A percentile compares a stretch with the other conserved stretches of the same genome.
Conservation (phyloP, 345 rosid species). For the Punica granatum region DNA sequence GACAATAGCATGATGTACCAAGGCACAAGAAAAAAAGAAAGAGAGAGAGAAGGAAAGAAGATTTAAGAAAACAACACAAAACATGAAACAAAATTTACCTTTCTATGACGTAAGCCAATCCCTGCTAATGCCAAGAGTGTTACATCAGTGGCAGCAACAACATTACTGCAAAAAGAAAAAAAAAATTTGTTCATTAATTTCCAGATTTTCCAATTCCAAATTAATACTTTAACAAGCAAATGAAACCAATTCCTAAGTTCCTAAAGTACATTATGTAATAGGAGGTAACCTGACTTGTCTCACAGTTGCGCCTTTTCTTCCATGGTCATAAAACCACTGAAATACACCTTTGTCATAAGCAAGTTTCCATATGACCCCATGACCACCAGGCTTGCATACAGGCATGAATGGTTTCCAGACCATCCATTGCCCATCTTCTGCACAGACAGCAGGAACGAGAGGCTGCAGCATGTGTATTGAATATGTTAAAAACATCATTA, state of each 20-base stretch:
- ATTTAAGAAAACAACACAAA: not conserved
- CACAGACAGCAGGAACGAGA: constrained; percentile 75
- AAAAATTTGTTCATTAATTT: not conserved
- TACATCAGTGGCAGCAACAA: constrained; percentile 88
- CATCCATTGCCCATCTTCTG: constrained; percentile 85
- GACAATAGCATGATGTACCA: not conserved
- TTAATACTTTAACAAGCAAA: not conserved
- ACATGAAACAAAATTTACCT: constrained; percentile 33
- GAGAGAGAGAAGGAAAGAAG: not conserved
- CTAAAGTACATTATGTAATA: not conserved
- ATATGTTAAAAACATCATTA: not conserved
- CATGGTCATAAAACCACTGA: constrained; percentile 71
- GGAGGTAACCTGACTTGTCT: constrained; percentile 85
- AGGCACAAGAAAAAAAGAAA: not conserved
- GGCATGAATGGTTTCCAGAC: constrained; percentile 63
- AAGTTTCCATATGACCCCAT: constrained; percentile 96
- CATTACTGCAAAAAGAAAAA: constrained; percentile 52
- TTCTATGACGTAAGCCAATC: constrained; percentile 63
- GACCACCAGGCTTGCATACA: constrained; percentile 94
- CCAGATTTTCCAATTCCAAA: not conserved
- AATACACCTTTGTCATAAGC: constrained; percentile 86
- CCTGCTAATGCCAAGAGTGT: constrained; percentile 89
- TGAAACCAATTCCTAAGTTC: not conserved
- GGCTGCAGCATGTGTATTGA: constrained; percentile 41
- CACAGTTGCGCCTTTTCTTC: constrained; percentile 85